A percentile compares a stretch with the other conserved stretches of the same genome.
Conservation (phyloP, 768 basidiomycete genomes). For the Auriscalpium vulgare region DNA sequence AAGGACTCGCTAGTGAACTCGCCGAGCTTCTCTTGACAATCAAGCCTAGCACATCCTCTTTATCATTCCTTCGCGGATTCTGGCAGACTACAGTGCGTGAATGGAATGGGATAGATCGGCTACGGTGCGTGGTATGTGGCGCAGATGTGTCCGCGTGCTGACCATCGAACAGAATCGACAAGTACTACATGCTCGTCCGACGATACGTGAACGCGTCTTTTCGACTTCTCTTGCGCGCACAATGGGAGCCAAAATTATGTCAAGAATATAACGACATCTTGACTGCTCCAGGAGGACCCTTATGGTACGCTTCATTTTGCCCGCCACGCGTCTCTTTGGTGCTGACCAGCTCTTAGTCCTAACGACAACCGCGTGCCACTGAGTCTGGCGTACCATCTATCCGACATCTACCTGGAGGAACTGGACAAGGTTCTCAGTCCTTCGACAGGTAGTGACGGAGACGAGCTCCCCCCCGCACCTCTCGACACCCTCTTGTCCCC, state of each 20-base stretch:
- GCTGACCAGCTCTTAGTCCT: slow-evolving; percentile 36
- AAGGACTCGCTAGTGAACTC: slow-evolving; percentile 79
- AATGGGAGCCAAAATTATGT: slow-evolving; percentile 56
- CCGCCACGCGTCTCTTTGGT: background rate
- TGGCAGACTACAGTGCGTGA: slow-evolving; percentile 88
- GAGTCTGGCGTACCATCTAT: slow-evolving; percentile 77
- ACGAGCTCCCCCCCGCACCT: slow-evolving; percentile 34
- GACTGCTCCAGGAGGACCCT: slow-evolving; percentile 59
- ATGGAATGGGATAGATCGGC: slow-evolving; percentile 87
- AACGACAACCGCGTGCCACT: slow-evolving; percentile 66
- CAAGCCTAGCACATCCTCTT: slow-evolving; percentile 42
- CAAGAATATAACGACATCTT: slow-evolving; percentile 66
- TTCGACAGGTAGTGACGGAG: slow-evolving; percentile 4
- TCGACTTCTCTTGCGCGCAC: slow-evolving; percentile 58
- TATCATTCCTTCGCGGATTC: slow-evolving; percentile 80
- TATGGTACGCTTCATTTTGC: slow-evolving; percentile 51
- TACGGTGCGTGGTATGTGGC: slow-evolving; percentile 49
- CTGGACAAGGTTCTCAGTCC: slow-evolving; percentile 56
- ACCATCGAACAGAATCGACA: slow-evolving; percentile 72
- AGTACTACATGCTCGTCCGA: slow-evolving; percentile 93
- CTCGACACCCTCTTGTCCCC: slow-evolving; percentile 53
- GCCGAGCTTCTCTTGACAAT: slow-evolving; percentile 76
- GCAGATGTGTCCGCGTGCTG: background rate
- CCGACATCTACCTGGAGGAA: slow-evolving; percentile 87
- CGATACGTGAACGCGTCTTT: slow-evolving; percentile 84